Evolutionary conservation across 1,284 basidiomycete genomes (phyloP), one percentile per base, ranked within the genome.

Genomic region (Polyporus tsugae): DNA sequence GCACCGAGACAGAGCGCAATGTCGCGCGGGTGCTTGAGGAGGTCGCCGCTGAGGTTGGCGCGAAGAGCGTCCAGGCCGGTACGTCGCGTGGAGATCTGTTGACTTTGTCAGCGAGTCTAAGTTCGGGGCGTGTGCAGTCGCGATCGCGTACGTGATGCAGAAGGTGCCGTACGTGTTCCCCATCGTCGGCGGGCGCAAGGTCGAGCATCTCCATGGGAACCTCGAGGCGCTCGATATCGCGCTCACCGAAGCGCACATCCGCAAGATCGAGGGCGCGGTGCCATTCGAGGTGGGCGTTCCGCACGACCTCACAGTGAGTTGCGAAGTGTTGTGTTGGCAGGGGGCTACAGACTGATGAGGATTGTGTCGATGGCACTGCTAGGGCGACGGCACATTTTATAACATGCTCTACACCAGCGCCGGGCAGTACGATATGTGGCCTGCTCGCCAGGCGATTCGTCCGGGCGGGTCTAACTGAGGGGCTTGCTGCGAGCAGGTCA

Each of bases 71-170:
- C 42, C 66, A 68, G 10, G 65, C 74, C 2, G 71, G 74, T 73
- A 44, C 42, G 74, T 59, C 25, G 10, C 7, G 7, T 39, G 10
- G 13, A 4, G 13, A 1, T 22, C 17, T 13, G 35, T 11, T 1
- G 35, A 7, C 15, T n/a, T 9, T 52, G 5, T 29, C 36, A 29
- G 61, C 2, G 7, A 4, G 15, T 25, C n/a, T n/a, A 11, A 25
- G 10, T 29, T 29, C 29, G 13, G 49, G 17, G 22, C 15, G 13
- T 17, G 1, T 19, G 44, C 68, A 78, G 80, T 83, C 52, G 83
- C 83, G 2, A 84, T 86, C 62, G 84, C 85, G 22, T 86, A 85
- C 66, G 66, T 85, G 4, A 78, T 85, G 80, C 80, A 83, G 38
- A 86, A 86, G 71, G 74, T 80, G 0, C 80, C 84, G 0, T 82